phyloP scores from a whole-genome alignment of 2,329 filamentous ascomycete species.

The Amphichorda felina region DNA sequence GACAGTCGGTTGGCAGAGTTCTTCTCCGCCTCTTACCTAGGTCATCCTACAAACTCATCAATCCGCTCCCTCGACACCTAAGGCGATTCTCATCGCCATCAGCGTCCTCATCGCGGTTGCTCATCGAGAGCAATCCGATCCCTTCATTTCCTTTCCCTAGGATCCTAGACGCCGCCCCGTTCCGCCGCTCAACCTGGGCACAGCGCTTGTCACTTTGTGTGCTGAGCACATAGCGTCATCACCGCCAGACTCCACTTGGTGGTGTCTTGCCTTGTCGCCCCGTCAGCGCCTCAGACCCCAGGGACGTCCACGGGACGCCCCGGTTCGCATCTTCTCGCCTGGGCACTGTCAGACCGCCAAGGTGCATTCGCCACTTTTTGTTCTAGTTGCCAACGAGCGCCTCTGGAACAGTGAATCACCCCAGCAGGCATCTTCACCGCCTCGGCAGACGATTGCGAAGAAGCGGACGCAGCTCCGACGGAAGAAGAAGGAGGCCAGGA shows the following conservation, averaged over 20 bases:
- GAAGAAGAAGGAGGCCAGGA: slow-evolving; percentile 19
- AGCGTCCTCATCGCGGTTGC: background rate
- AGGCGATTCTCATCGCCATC: slow-evolving; percentile 1
- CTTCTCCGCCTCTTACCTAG: background rate
- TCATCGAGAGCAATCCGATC: background rate
- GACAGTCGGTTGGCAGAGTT: slow-evolving; percentile 23
- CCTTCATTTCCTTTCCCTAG: too few species aligned
- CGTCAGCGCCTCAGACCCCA: background rate
- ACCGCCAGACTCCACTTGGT: background rate
- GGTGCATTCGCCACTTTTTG: slow-evolving; percentile 61
- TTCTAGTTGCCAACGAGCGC: slow-evolving; percentile 38
- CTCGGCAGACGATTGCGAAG: slow-evolving; percentile 14
- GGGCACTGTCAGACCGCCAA: slow-evolving; percentile 33
- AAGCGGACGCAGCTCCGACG: slow-evolving; percentile 20
- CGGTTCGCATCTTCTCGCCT: slow-evolving; percentile 1
- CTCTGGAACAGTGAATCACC: slow-evolving; percentile 21
- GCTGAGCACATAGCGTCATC: background rate
- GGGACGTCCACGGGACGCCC: background rate
- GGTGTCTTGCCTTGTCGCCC: background rate
- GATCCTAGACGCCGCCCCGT: too few species aligned
- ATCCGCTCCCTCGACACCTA: background rate
- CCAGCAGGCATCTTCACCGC: slow-evolving; percentile 8
- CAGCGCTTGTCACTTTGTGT: background rate
- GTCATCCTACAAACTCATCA: background rate
- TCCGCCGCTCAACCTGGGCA: background rate